Conservation (phyloP, 2,329 filamentous ascomycete genomes). For the Pezicula carpinea region DNA sequence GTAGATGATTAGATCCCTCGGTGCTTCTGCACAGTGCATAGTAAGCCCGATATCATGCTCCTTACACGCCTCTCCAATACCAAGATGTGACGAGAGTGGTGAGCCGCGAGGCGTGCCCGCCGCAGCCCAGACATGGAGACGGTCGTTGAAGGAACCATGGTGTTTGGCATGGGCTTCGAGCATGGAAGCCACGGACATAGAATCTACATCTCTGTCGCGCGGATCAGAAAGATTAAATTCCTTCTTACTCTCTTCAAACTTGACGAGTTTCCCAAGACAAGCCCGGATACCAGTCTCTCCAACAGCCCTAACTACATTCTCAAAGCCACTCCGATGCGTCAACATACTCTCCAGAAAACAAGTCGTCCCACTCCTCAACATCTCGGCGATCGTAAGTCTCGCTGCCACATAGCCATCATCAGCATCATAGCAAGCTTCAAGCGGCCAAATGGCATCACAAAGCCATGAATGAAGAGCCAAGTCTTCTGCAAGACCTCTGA, state of each 20-base stretch:
- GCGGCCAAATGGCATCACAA: constrained; percentile 45
- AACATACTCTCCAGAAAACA: constrained; percentile 50
- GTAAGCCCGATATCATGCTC: constrained; percentile 38
- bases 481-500: constrained; percentile 45
- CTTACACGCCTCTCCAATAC: constrained; percentile 36
- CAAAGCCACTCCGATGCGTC: constrained; percentile 41
- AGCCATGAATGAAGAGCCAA: constrained; percentile 45
- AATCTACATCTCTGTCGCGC: constrained; percentile 31
- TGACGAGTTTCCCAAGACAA: constrained; percentile 31
- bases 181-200: constrained; percentile 31
- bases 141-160: constrained; percentile 27
- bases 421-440: constrained; percentile 39
- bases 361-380: constrained; percentile 45
- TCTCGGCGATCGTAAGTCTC: constrained; percentile 43
- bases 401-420: constrained; percentile 45
- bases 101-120: constrained; percentile 42
- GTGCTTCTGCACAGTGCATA: constrained; percentile 42
- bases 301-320: constrained; percentile 37
- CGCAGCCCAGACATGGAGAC: constrained; percentile 44
- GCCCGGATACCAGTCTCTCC: constrained; percentile 36
- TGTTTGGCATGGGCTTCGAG: constrained; percentile 27
- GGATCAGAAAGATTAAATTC: constrained; percentile 30
- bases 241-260: constrained; percentile 30
- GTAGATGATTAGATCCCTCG: constrained; percentile 34
- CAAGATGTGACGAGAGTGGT: constrained; percentile 31